Evolutionary conservation across 2,329 filamentous ascomycete species (phyloP).

Genomic region (Fusarium zealandicum): DNA sequence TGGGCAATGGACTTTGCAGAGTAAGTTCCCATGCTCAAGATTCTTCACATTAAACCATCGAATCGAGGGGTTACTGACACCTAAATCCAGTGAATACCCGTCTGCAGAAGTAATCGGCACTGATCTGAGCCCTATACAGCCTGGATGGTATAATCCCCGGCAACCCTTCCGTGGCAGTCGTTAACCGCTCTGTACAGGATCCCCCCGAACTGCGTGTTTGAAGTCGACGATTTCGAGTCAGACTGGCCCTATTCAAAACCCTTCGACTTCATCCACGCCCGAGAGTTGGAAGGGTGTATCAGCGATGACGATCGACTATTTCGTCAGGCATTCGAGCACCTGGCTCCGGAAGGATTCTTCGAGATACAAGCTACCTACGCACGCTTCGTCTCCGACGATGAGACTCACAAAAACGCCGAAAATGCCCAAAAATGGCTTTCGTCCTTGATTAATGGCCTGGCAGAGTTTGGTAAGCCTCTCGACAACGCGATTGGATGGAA

Average conservation of each 20-base stretch:
- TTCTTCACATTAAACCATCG: too few relatives aligned
- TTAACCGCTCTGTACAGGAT: neutral
- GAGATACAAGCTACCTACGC: constrained; percentile 19
- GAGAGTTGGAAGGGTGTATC: constrained; percentile 30
- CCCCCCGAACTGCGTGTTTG: constrained; percentile 22
- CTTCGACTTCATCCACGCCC: constrained; percentile 30
- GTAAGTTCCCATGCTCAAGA: neutral
- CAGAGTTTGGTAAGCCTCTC: constrained; percentile 25
- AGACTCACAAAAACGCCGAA: constrained; percentile 19
- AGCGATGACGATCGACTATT: constrained; percentile 24
- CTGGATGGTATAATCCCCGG: constrained; percentile 13
- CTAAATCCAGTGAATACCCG: constrained; percentile 9
- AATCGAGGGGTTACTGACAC: too few relatives aligned
- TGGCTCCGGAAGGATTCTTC: constrained; percentile 20
- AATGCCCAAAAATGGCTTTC: constrained; percentile 21
- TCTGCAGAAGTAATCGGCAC: constrained; percentile 30
- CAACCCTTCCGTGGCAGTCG: rapidly evolving
- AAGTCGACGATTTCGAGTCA: constrained; percentile 28
- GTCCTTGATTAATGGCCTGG: constrained; percentile 14
- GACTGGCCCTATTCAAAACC: constrained; percentile 25
- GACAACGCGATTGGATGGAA: constrained; percentile 20
- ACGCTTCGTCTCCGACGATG: constrained; percentile 25
- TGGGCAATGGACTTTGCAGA: constrained; percentile 34
- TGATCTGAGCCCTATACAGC: constrained; percentile 30
- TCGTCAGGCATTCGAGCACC: constrained; percentile 9